Conservation (phyloP, 176 grass and related monocot species). For the Pontederia paniculata region DNA sequence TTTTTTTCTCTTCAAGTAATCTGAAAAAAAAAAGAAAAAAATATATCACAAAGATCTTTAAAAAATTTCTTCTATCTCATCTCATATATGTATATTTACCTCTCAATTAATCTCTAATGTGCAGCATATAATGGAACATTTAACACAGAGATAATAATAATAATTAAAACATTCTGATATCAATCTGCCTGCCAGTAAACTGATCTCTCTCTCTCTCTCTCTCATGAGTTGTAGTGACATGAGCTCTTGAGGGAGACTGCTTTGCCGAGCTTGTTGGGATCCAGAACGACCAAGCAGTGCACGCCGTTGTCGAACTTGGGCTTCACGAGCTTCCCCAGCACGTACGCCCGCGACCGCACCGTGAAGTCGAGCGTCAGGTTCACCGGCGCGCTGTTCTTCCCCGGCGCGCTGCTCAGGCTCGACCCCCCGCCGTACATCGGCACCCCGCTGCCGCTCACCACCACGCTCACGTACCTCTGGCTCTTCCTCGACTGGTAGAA, state of each 20-base stretch:
- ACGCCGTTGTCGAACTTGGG: constrained; percentile 43
- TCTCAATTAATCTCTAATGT: too few relatives aligned
- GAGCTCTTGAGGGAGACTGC: constrained; percentile 29
- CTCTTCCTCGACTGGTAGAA: constrained; percentile 90
- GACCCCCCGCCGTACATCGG: constrained; percentile 78
- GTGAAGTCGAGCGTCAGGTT: constrained; percentile 32
- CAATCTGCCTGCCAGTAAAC: too few relatives aligned
- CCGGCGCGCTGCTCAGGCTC: constrained; percentile 31
- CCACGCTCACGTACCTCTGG: constrained; percentile 41
- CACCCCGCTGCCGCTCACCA: constrained; percentile 59
- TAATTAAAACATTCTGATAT: too few relatives aligned
- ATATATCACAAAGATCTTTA: too few relatives aligned
- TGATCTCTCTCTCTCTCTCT: too few relatives aligned
- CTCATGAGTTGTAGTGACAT: constrained; percentile 41
- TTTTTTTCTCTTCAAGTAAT: too few relatives aligned
- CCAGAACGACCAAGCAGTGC: constrained; percentile 50
- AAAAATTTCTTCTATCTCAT: too few relatives aligned
- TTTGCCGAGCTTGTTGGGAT: constrained; percentile 45
- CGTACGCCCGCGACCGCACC: constrained; percentile 53
- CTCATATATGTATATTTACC: too few relatives aligned
- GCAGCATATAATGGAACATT: too few relatives aligned
- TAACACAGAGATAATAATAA: too few relatives aligned
- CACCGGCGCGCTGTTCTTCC: constrained; percentile 43
- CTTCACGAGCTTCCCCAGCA: constrained; percentile 72
- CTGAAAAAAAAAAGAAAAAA: too few relatives aligned